These are phyloP conservation scores for Achlya hypogyna DNA, from an alignment of 352 stramenopile genomes.

Conservation along the genomic window DNA sequence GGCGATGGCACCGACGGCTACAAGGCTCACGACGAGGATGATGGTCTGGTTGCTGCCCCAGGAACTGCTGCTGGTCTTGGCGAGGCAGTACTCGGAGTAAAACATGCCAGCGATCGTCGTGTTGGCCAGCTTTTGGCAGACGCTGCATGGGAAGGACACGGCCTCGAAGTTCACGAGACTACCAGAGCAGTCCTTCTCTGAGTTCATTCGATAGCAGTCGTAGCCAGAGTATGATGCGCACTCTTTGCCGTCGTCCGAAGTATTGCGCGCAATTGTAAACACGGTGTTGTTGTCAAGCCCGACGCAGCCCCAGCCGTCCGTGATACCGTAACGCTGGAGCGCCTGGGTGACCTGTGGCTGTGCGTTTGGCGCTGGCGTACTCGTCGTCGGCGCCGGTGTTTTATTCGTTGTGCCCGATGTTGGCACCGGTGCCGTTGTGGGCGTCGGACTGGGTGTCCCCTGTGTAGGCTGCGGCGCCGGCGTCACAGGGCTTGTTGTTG, in stretches of 20 bases:
- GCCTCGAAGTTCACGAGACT: background rate
- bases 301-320: background rate
- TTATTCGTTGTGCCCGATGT: background rate
- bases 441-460: background rate
- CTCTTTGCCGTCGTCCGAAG: background rate
- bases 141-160: background rate
- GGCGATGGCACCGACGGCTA: background rate
- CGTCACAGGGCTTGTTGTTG: background rate
- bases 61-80: background rate
- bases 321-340: background rate
- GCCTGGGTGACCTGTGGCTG: background rate
- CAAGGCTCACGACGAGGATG: slow-evolving; percentile 1
- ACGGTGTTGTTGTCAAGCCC: background rate
- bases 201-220: background rate
- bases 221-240: background rate
- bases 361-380: background rate
- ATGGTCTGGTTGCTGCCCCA: background rate
- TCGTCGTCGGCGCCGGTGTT: background rate
- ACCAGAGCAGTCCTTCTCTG: background rate
- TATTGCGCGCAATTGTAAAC: slow-evolving; percentile 1
- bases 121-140: background rate
- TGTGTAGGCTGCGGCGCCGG: background rate
- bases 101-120: background rate
- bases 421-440: background rate
- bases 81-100: background rate